These are phyloP conservation scores for Ogataea nakhonphanomensis DNA, from an alignment of 805 yeast species.

Conservation along the genomic window DNA sequence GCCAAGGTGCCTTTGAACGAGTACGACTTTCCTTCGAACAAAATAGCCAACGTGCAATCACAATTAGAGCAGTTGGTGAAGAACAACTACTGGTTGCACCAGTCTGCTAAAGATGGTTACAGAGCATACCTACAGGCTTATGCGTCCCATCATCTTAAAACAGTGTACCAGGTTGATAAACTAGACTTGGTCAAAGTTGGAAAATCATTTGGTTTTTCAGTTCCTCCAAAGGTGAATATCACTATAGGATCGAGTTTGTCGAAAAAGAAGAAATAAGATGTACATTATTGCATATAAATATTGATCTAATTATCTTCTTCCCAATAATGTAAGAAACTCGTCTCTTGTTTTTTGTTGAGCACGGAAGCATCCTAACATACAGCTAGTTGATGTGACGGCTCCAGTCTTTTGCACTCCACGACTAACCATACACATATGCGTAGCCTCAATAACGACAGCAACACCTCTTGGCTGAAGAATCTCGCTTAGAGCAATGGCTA, in stretches of 20 bases:
- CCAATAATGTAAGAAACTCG: conserved; percentile 82
- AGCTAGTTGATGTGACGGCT: conserved; percentile 87
- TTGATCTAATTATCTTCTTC: conserved; percentile 36
- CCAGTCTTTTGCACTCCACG: conserved; percentile 97
- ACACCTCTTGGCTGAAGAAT: conserved; percentile 93
- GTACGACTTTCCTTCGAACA: conserved; percentile 90
- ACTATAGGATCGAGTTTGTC: conserved; percentile 81
- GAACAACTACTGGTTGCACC: conserved; percentile 91
- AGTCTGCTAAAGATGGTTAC: conserved; percentile 96
- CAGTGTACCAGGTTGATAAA: conserved; percentile 95
- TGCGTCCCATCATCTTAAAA: conserved; percentile 92
- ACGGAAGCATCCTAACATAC: conserved; percentile 96
- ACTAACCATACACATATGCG: conserved; percentile 99
- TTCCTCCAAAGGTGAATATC: conserved; percentile 96
- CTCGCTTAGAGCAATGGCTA: conserved; percentile 92
- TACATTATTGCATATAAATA: conserved; percentile 11
- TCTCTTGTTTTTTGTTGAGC: conserved; percentile 94
- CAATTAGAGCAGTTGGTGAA: conserved; percentile 88
- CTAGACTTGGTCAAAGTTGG: conserved; percentile 93
- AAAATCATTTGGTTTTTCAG: conserved; percentile 87
- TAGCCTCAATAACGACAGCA: conserved; percentile 96
- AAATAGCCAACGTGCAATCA: conserved; percentile 93
- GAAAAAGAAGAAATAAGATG: conserved; percentile 17
- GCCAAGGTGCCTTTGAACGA: conserved; percentile 98
- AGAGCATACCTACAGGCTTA: conserved; percentile 96